These are phyloP conservation scores for Lepraria neglecta DNA, from an alignment of 495 filamentous ascomycete genomes.

Conservation along the genomic window DNA sequence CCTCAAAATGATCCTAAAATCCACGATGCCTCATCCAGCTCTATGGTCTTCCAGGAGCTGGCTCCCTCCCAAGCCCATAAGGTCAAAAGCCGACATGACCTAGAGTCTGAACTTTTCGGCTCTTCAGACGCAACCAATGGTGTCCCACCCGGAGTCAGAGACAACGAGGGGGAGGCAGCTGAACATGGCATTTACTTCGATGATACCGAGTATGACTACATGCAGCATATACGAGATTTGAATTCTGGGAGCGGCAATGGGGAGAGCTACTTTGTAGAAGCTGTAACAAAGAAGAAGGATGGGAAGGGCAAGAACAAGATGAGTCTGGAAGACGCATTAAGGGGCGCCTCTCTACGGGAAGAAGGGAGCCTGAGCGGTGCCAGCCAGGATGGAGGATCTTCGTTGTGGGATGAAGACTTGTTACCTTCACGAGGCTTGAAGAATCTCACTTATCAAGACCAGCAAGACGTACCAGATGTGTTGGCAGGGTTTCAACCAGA, in stretches of 20 bases:
- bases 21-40: slow-evolving; percentile 57
- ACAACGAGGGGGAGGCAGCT: slow-evolving; percentile 94
- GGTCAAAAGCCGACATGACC: slow-evolving; percentile 60
- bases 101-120: slow-evolving; percentile 69
- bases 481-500: slow-evolving; percentile 92
- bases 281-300: slow-evolving; percentile 48
- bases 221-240: slow-evolving; percentile 95
- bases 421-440: slow-evolving; percentile 64
- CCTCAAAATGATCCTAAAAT: slow-evolving; percentile 95
- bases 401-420: slow-evolving; percentile 59
- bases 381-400: slow-evolving; percentile 19
- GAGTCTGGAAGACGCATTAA: slow-evolving; percentile 76
- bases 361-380: slow-evolving; percentile 45
- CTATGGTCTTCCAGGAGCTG: slow-evolving; percentile 29
- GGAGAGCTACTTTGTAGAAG: slow-evolving; percentile 72
- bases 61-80: slow-evolving; percentile 47
- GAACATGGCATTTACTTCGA: slow-evolving; percentile 84
- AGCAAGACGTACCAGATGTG: slow-evolving; percentile 86
- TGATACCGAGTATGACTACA: slow-evolving; percentile 94
- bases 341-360: slow-evolving; percentile 54
- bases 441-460: slow-evolving; percentile 78
- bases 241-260: slow-evolving; percentile 53
- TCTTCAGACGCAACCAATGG: slow-evolving; percentile 36
- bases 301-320: slow-evolving; percentile 65
- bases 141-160: slow-evolving; percentile 46